phyloP scores from a whole-genome alignment of 805 yeast genomes.

The Clavispora vitiphila region DNA sequence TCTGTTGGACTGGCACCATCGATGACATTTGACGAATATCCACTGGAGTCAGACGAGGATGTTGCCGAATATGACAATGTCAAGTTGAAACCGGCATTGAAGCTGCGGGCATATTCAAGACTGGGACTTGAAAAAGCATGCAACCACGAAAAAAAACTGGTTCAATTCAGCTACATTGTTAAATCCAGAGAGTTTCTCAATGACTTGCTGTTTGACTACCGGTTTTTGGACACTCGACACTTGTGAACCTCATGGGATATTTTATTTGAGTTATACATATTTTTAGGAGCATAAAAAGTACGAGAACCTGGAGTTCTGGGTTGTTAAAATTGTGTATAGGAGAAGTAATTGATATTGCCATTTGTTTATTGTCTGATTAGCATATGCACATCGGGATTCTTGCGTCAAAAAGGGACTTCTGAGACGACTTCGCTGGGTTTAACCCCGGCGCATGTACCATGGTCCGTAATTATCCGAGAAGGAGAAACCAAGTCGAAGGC shows the following conservation, averaged over 20 bases:
- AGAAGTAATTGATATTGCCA: no score
- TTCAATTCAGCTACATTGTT: conserved; percentile 38
- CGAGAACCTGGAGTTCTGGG: not conserved
- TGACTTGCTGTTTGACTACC: conserved; percentile 40
- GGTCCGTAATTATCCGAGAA: no score
- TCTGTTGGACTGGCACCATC: conserved; percentile 7
- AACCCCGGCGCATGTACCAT: no score
- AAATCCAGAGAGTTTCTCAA: conserved; percentile 43
- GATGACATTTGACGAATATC: conserved; percentile 9
- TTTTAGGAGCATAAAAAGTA: not conserved
- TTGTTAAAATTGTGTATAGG: not conserved
- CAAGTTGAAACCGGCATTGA: conserved; percentile 17
- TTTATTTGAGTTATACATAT: no score
- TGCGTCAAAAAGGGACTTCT: no score
- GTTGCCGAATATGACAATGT: conserved; percentile 7
- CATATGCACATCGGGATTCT: no score
- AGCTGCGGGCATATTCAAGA: conserved; percentile 1
- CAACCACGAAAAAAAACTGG: conserved; percentile 20
- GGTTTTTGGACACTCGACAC: conserved; percentile 34
- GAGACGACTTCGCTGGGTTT: no score
- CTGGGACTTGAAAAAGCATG: not conserved
- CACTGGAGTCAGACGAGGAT: conserved; percentile 8
- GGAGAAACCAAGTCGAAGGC: no score
- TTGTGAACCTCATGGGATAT: conserved; percentile 11
- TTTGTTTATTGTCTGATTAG: no score